Percentiles rank a stretch among this genome's conserved stretches.
phyloP scores from a whole-genome alignment of 2,329 filamentous ascomycete genomes.

The Botrytis elliptica region DNA sequence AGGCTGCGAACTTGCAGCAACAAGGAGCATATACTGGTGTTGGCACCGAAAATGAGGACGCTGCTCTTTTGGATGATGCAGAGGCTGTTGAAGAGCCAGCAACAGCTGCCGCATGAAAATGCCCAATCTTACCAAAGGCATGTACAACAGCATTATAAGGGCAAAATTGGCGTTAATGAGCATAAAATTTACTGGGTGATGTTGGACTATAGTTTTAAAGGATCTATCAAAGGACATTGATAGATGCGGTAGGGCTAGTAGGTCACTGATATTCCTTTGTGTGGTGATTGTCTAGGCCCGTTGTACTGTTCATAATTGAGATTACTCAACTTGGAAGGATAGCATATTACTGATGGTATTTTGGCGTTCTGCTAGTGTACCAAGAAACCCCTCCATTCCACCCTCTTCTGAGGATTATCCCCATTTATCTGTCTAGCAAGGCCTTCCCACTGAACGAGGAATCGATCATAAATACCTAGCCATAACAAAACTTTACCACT shows the following conservation, averaged over 20 bases:
- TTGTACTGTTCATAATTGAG: not conserved
- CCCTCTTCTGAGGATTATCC: conserved; percentile 28
- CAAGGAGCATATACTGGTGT: conserved; percentile 47
- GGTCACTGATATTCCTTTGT: not conserved
- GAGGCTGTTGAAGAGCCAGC: not conserved
- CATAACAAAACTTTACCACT: conserved; percentile 74
- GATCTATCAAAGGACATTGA: not conserved
- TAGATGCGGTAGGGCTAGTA: not conserved
- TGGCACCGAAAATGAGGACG: conserved; percentile 41
- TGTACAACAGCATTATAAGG: conserved; percentile 3
- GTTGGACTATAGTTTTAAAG: not conserved
- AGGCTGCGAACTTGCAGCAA: conserved; percentile 43
- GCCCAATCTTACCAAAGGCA: conserved; percentile 11
- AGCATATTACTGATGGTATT: not conserved
- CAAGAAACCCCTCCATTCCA: conserved; percentile 39
- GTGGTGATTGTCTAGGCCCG: not conserved
- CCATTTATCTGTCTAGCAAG: conserved; percentile 34
- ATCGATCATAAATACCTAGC: conserved; percentile 66
- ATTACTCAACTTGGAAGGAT: not conserved
- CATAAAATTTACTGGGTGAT: not conserved
- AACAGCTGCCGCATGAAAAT: not conserved
- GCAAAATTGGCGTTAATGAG: conserved; percentile 16
- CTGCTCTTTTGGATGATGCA: conserved; percentile 7
- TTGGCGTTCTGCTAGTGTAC: conserved; percentile 30
- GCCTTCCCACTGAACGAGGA: conserved; percentile 77